Base-by-base conservation (phyloP, 2,329 filamentous ascomycete species). In the Rutstroemia sydowiana region DNA sequence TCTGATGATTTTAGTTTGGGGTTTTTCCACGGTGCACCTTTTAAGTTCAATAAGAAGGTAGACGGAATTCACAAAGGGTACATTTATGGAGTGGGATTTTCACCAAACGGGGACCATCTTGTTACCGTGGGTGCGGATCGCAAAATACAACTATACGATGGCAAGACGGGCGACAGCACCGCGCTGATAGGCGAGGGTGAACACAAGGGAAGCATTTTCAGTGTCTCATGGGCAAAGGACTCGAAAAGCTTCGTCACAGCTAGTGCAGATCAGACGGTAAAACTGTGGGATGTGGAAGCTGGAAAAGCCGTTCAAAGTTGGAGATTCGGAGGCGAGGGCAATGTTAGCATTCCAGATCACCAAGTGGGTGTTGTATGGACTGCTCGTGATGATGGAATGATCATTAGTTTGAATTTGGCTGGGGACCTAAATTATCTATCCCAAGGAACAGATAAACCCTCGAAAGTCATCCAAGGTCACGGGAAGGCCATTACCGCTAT, bases 281-380 rank as follows among this genome's bases (percentile, higher is more conserved):
- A 90, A 68, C 78, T 96, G 23, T 98, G 93, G 93, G 91, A 97
- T 64, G 83, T 81, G 2, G 88, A 95, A 65, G 76, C 83, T 13
- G 88, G 86, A 31, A 86, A 86, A 65, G 80, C 81, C 18, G 75
- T 85, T 7, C 87, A 95, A 67, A 88, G 81, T 23, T 98, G 93
- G 93, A 80, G 80, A 57, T 79, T 97, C 66, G 90, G 91, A 20
- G 81, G 80, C 30, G 85, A 91, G 39, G 48, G 48, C 34, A 73
- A 72, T 41, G 78, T 84, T 55, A 89, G 81, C 65, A 75, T 96
- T 34, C 77, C 78, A 3, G 79, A 96, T 66, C 93, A 98, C 69
- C 93, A 98, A 67, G 88, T 97, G 30, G 93, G 93, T 48, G 89
- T 98, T 5, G 88, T 93, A 9, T 95, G 90, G 83, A 88, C 91